These are phyloP conservation scores for Trichodelitschia bisporula DNA, from an alignment of 495 filamentous ascomycete genomes.

Conservation along the genomic window DNA sequence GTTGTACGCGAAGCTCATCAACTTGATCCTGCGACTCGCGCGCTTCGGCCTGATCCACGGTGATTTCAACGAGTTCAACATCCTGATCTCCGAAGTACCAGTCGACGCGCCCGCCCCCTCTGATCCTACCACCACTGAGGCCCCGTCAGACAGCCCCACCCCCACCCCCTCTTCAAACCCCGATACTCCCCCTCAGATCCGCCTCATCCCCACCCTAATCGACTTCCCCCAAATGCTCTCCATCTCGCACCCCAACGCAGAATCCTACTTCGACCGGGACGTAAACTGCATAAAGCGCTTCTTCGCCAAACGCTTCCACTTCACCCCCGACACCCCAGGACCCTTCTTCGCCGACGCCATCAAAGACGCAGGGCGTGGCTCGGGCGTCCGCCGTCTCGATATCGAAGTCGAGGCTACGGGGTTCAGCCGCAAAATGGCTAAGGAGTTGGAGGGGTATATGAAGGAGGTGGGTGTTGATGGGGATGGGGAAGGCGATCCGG, in stretches of 20 bases:
- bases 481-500: conserved; percentile 22
- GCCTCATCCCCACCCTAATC: conserved; percentile 51
- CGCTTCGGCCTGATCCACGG: conserved; percentile 81
- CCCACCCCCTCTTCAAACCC: not conserved
- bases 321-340: conserved; percentile 54
- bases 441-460: conserved; percentile 79
- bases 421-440: conserved; percentile 87
- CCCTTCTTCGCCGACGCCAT: conserved; percentile 67
- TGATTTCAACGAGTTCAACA: conserved; percentile 99
- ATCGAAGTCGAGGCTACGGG: conserved; percentile 64
- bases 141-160: conserved; percentile 3
- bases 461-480: conserved; percentile 38
- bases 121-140: not conserved
- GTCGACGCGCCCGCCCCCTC: not conserved
- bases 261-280: conserved; percentile 89
- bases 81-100: conserved; percentile 50
- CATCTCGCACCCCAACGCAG: conserved; percentile 78
- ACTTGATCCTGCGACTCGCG: conserved; percentile 66
- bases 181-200: conserved; percentile 9
- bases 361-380: conserved; percentile 38
- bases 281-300: conserved; percentile 84
- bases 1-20: conserved; percentile 74
- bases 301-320: conserved; percentile 73
- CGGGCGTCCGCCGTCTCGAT: conserved; percentile 1
- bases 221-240: conserved; percentile 98